Conservation (phyloP, 2,329 filamentous ascomycete species). For the Cryphonectria nitschkei region DNA sequence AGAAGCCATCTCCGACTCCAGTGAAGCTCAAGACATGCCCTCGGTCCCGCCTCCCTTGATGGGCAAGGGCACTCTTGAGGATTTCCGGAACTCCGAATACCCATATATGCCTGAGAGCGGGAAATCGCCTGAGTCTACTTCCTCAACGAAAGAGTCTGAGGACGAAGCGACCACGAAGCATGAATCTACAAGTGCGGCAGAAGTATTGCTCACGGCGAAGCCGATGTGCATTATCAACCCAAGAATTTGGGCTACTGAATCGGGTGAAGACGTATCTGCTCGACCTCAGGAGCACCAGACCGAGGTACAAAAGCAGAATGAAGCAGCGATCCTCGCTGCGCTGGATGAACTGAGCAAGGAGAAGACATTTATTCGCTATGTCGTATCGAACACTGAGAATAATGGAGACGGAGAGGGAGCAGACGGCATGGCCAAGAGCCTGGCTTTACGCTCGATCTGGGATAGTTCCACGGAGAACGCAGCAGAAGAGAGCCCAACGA, state of each 20-base stretch:
- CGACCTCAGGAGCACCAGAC: neutral
- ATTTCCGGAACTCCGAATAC: neutral
- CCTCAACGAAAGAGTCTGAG: neutral
- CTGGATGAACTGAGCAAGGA: slow-evolving; percentile 10
- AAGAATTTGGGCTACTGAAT: slow-evolving; percentile 13
- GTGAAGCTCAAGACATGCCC: neutral
- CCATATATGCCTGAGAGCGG: neutral
- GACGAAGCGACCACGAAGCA: neutral
- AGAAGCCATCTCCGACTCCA: neutral
- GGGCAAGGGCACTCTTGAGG: neutral
- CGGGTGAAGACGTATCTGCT: too few species aligned
- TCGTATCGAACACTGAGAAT: neutral
- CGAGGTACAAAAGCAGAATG: slow-evolving; percentile 17
- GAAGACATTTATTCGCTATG: neutral
- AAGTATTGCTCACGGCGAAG: neutral
- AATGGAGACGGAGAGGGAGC: neutral
- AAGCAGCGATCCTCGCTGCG: slow-evolving; percentile 15
- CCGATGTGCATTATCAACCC: slow-evolving; percentile 23
- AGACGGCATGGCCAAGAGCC: neutral
- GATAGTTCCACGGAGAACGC: neutral
- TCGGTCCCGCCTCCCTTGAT: neutral
- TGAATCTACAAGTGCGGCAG: neutral
- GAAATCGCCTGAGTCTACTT: neutral
- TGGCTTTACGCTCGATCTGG: neutral
- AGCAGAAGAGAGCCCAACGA: neutral